Base-by-base conservation (phyloP, 2,329 filamentous ascomycete genomes). In the Gaeumannomyces tritici region DNA sequence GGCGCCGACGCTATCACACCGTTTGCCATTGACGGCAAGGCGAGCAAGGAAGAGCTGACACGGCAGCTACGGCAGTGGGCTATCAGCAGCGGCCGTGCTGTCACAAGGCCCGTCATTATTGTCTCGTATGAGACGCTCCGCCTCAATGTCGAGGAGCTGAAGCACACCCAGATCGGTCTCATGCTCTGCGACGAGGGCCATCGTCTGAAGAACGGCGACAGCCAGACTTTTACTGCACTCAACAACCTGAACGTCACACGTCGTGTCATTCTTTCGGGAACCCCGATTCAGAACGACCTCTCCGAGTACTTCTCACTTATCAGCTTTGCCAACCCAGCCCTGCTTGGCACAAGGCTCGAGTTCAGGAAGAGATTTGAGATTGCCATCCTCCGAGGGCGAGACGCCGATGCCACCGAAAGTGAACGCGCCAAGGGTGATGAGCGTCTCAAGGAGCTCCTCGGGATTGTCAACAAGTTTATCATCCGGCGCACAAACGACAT, bases 401-500 rank as follows among this genome's bases (percentile, higher is more conserved):
- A 99, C 75, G 92, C 95, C 18, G 90, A 89, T 67, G 95, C 93
- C 6, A 88, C 89, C 4, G 92, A 96, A 66, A 83, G 84, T 56
- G 92, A 97, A 61, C 85, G 90, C 35, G 81, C 91, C 72, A 89
- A 87, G 67, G 95, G 95, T 11, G 90, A 96, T 67, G 88, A 93
- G 69, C 87, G 92, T 61, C 83, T 96, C 26, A 80, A 82, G 4
- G 93, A 96, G 70, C 83, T 99, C 18, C 84, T 96, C 3, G 80
- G 80, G 2, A 79, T 96, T 57, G 95, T 99, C 71, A 99, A 98
- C 78, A 97, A 96, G 71, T 99, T 99, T 76, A 96, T 99, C 73
- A 99, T 99, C 69, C 89, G 95, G 64, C 88, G 95, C 63, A 97
- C 93, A 4, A 99, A 99, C 81, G 95, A 99, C 71, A 96, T 99